Percentiles rank a stretch among this genome's conserved stretches.
Evolutionary conservation across 2,329 filamentous ascomycete genomes (phyloP).

Genomic region (Zalaria obscura): DNA sequence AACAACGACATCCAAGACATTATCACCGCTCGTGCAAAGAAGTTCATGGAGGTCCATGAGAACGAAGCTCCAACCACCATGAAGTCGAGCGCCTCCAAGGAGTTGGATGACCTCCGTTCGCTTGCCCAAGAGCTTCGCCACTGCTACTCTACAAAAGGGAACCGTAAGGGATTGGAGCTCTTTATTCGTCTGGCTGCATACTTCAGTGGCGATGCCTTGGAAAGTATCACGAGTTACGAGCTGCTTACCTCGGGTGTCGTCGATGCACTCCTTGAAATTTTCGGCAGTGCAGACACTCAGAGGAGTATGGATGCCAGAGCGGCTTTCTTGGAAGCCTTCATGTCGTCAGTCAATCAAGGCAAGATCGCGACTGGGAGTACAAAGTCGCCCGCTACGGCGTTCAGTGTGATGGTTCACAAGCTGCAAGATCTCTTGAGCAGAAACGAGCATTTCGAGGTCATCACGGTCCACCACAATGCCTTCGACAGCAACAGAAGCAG

Average conservation of each 20-base stretch:
- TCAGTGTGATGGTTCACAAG: conserved; percentile 84
- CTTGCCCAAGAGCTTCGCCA: conserved; percentile 58
- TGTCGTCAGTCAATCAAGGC: conserved; percentile 51
- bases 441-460: conserved; percentile 94
- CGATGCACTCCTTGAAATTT: conserved; percentile 65
- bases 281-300: conserved; percentile 53
- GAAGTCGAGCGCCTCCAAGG: conserved; percentile 64
- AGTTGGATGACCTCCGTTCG: conserved; percentile 56
- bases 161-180: conserved; percentile 42
- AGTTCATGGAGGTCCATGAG: conserved; percentile 74
- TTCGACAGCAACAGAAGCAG: conserved; percentile 83
- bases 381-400: conserved; percentile 64
- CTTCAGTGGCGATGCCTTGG: conserved; percentile 76
- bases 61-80: conserved; percentile 58
- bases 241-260: conserved; percentile 84
- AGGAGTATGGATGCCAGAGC: conserved; percentile 51
- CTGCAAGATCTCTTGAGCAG: conserved; percentile 90
- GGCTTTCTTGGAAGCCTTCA: conserved; percentile 83
- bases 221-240: conserved; percentile 92
- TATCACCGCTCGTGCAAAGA: conserved; percentile 64
- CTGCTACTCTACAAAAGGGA: conserved; percentile 40
- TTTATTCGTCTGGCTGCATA: conserved; percentile 67
- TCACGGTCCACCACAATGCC: conserved; percentile 86
- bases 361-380: conserved; percentile 51
- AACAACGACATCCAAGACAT: conserved; percentile 44